Evolutionary conservation across 805 yeast species (phyloP).

Genomic region (Candida glaebosa): DNA sequence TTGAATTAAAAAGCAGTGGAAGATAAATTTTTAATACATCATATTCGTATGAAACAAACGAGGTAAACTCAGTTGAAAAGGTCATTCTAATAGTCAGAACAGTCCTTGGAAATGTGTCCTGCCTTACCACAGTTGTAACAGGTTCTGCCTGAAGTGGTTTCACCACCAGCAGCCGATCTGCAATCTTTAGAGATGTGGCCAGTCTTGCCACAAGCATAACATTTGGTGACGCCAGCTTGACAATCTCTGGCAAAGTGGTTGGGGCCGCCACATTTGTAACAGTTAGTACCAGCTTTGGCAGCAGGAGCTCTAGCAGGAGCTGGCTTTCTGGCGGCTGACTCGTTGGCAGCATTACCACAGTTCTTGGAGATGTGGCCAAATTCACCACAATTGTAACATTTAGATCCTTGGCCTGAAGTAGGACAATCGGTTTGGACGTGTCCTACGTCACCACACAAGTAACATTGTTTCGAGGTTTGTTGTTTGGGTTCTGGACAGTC

Average conservation of each 20-base stretch:
- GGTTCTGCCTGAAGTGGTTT: constrained; percentile 46
- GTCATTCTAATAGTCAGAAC: constrained; percentile 29
- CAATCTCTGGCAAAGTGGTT: constrained; percentile 93
- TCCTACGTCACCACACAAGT: constrained; percentile 88
- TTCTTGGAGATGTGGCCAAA: constrained; percentile 81
- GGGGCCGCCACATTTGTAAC: constrained; percentile 91
- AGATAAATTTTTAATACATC: no score
- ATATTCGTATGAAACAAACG: no score
- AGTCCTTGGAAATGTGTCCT: constrained; percentile 87
- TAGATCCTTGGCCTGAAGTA: constrained; percentile 58
- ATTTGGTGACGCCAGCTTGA: constrained; percentile 66
- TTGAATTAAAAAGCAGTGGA: no score
- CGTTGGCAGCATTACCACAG: constrained; percentile 48
- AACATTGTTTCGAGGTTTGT: constrained; percentile 82
- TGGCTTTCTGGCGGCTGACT: constrained; percentile 12
- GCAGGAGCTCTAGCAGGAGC: constrained; percentile 19
- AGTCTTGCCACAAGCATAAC: constrained; percentile 88
- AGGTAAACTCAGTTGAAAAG: no score
- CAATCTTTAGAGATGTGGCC: constrained; percentile 92
- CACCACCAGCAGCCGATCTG: constrained; percentile 51
- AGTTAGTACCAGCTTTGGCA: constrained; percentile 46
- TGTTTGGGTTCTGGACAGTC: constrained; percentile 90
- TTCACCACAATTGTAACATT: constrained; percentile 60
- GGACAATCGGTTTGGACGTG: constrained; percentile 87
- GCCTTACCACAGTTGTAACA: constrained; percentile 74